A percentile compares a stretch with the other conserved stretches of the same genome.
Conservation (phyloP, 164 flowering plant genomes). For the Vitis riparia region DNA sequence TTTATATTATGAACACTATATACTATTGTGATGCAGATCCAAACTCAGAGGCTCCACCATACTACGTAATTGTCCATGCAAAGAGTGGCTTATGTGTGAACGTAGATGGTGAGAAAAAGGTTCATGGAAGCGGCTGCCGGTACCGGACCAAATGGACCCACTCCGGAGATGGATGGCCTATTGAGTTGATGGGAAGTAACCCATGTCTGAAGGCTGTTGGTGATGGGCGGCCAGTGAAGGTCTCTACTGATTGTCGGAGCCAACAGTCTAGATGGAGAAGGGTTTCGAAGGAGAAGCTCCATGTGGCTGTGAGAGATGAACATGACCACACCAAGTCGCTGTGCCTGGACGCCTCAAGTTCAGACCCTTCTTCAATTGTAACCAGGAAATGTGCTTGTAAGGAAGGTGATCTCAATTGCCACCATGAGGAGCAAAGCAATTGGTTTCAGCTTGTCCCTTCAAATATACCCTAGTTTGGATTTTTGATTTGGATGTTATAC, state of each 20-base stretch:
- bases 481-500: too few species aligned
- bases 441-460: constrained; percentile 49
- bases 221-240: constrained; percentile 22
- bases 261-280: constrained; percentile 29
- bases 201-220: constrained; percentile 33
- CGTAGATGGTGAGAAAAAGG: constrained; percentile 1
- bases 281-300: constrained; percentile 33
- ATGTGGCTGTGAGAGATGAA: constrained; percentile 31
- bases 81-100: constrained; percentile 34
- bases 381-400: constrained; percentile 41
- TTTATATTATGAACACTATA: too few species aligned
- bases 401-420: constrained; percentile 18
- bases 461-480: constrained; percentile 8
- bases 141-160: constrained; percentile 27
- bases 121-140: constrained; percentile 21
- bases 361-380: constrained; percentile 22
- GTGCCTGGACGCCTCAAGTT: constrained; percentile 33
- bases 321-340: constrained; percentile 18
- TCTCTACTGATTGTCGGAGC: constrained; percentile 35
- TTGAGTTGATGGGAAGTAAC: constrained; percentile 28
- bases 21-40: constrained; percentile 23
- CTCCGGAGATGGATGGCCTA: constrained; percentile 16
- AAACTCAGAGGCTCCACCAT: constrained; percentile 6
- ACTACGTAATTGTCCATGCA: constrained; percentile 43
- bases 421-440: constrained; percentile 36